Evolutionary conservation across 2,329 filamentous ascomycete genomes (phyloP).

Genomic region (Metarhizium album): DNA sequence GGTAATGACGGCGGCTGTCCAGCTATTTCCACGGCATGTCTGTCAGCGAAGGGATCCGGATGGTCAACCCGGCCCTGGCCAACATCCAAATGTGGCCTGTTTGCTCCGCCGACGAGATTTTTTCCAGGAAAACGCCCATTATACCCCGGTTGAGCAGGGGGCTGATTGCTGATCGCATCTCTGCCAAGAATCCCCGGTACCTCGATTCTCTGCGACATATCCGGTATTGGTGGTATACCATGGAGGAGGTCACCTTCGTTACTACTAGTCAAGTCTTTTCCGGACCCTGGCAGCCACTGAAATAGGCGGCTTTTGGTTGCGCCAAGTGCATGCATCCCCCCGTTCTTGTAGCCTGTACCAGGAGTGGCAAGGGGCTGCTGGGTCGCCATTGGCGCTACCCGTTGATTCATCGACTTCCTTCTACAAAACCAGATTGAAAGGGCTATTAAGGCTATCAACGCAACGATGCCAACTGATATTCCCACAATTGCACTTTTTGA

Average conservation of each 20-base stretch:
- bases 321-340: conserved; percentile 10
- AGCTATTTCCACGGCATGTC: conserved; percentile 28
- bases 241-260: neutral
- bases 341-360: conserved; percentile 10
- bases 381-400: neutral
- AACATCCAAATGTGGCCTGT: neutral
- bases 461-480: conserved; percentile 38
- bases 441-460: conserved; percentile 29
- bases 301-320: neutral
- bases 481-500: conserved; percentile 33
- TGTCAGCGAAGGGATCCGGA: conserved; percentile 36
- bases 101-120: neutral
- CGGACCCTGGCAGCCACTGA: conserved; percentile 15
- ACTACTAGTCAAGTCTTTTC: conserved; percentile 9
- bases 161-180: neutral
- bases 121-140: neutral
- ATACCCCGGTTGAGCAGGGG: neutral
- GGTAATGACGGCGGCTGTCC: conserved; percentile 2
- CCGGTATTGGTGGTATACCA: neutral
- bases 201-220: neutral
- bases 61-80: conserved; percentile 6
- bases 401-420: conserved; percentile 19
- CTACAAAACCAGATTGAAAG: conserved; percentile 42
- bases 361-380: conserved; percentile 16
- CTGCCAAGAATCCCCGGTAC: neutral